Evolutionary conservation across 129 eudicot species (phyloP), one percentile per base, ranked within the genome.

Genomic region (Escallonia herrerae): DNA sequence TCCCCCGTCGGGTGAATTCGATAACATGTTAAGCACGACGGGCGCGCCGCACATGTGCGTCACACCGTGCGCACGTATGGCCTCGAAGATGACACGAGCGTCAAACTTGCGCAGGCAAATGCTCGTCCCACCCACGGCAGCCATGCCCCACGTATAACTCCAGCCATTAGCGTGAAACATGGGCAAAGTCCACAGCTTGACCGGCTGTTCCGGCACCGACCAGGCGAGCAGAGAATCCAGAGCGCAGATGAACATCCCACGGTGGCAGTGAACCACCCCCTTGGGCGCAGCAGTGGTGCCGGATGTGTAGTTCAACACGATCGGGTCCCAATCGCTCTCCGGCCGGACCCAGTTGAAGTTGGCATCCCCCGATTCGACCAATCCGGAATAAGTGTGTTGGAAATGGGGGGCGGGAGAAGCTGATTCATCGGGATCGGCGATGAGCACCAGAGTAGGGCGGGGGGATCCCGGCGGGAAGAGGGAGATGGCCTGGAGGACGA

Each of bases 41-140:
- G 85, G 85, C 5, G 86, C 86, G 12, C 85, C 85, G 40, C 85
- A 80, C 80, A 80, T 74, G 47, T 80, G 84, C 0, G 84, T 80
- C 33, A 80, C 84, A 15, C 15, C 13, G 59, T 80, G 76, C 12
- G 5, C 43, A 3, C 42, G 44, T 5, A 80, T 59, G 10, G 77
- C 70, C 3, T 3, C 3, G 71, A 48, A 71, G 15, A 80, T 47
- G 1, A 47, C 42, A 14, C 52, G 5, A 1, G 74, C 84, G 41
- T 80, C 80, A 52, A 80, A 62, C 22, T 76, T 72, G 7, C 85
- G 72, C 6, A 80, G 74, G 56, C 85, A 80, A 52, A 80, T 61
- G 43, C 67, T 71, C 15, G 81, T 62, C n/a, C 74, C 85, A 2
- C 85, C 85, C 2, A 75, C 78, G 2, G 81, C 85, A 0, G 85